Evolutionary conservation across 441 rosid species (phyloP).

Genomic region (Arabidopsis lyrata): DNA sequence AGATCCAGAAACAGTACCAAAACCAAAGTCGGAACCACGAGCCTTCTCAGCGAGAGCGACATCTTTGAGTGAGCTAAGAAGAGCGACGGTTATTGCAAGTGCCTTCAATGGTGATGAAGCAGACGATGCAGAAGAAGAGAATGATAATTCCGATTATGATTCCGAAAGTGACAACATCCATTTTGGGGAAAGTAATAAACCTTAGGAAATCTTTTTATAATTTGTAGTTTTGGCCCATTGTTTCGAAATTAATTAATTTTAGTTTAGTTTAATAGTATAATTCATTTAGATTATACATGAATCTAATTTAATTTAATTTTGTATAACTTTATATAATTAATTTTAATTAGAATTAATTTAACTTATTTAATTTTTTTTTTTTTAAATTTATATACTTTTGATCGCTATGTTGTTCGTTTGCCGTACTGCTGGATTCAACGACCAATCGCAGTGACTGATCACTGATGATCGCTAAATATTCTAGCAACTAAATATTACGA

Average conservation of each 20-base stretch:
- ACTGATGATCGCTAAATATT: no score
- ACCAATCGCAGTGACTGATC: no score
- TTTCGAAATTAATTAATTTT: not conserved
- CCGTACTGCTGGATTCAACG: no score
- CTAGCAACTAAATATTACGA: no score
- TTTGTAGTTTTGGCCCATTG: slow-evolving; percentile 20
- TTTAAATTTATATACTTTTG: no score
- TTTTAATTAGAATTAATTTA: no score
- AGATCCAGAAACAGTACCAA: slow-evolving; percentile 53
- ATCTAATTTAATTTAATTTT: no score
- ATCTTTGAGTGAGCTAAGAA: slow-evolving; percentile 42
- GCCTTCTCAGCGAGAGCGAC: slow-evolving; percentile 27
- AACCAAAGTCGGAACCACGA: slow-evolving; percentile 40
- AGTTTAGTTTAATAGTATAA: no score
- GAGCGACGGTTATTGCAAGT: slow-evolving; percentile 65
- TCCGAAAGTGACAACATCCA: slow-evolving; percentile 82
- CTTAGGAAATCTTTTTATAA: not conserved
- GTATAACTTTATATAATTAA: no score
- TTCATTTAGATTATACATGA: no score
- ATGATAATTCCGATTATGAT: slow-evolving; percentile 73
- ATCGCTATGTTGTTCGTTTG: no score
- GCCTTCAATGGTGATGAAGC: slow-evolving; percentile 82
- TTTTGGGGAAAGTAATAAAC: not conserved
- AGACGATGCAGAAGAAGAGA: slow-evolving; percentile 66
- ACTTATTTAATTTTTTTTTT: no score